These are phyloP conservation scores for Triticum monococcum DNA, from an alignment of 176 grass and related monocot genomes.

Conservation along the genomic window DNA sequence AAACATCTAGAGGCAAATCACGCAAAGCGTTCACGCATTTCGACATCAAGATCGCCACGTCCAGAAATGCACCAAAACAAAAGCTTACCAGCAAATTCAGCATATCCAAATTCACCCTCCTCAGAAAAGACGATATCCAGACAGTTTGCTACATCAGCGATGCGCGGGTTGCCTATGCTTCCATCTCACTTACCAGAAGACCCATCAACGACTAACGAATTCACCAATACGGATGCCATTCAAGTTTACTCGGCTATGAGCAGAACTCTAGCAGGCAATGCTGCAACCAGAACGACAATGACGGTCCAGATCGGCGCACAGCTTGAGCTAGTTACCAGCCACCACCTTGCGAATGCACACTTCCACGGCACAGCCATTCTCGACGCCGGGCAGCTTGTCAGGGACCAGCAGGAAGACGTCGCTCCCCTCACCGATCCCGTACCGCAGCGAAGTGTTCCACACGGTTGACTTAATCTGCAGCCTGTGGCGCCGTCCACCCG, in stretches of 20 bases:
- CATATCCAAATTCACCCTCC: neutral
- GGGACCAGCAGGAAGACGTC: constrained; percentile 1
- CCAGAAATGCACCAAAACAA: neutral
- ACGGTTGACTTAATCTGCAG: constrained; percentile 11
- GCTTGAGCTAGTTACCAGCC: neutral
- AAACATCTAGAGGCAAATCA: neutral
- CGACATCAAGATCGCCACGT: neutral
- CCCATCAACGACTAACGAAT: neutral
- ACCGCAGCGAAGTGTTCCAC: neutral
- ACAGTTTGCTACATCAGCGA: neutral
- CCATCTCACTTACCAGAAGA: neutral
- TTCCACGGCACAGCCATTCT: neutral
- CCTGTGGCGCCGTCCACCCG: neutral
- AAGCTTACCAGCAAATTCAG: neutral
- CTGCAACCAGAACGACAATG: neutral
- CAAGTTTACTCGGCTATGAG: neutral
- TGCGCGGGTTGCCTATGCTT: neutral
- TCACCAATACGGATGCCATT: neutral
- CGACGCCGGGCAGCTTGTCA: neutral
- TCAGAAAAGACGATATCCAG: neutral
- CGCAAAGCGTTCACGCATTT: neutral
- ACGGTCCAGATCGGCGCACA: too few relatives aligned
- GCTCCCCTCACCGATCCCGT: neutral
- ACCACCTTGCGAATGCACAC: neutral
- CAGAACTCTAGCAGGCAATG: neutral